Evolutionary conservation across 2,329 filamentous ascomycete genomes (phyloP), one percentile per base, ranked within the genome.

Genomic region (Cladosporium sp.): DNA sequence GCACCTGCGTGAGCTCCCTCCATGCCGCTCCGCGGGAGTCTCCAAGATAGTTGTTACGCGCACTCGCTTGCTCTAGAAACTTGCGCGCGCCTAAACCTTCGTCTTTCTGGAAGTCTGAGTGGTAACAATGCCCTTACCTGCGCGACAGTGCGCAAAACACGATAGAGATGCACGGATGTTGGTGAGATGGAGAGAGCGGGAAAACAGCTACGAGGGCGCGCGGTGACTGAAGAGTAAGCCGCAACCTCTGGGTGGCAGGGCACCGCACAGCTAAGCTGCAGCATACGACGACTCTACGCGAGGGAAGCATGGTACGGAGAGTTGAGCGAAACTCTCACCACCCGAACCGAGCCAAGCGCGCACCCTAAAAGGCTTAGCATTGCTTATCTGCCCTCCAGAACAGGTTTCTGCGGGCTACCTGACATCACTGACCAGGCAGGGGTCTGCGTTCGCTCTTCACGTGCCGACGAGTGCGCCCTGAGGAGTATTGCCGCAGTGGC

Each of bases 311-410:
- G 25, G 35, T 39, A 25, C 49, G 49, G 49, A 22, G n/a, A 15
- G 20, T 17, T 17, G 12, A 51, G 45, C 45, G 10, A 50, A 50
- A 35, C 47, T 37, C 19, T 50, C 45, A 19, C 4, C 28, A 34
- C 47, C 22, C 20, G 47, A 37, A 24, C 5, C 24, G n/a, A 25
- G 52, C 52, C 52, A 55, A 55, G 52, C 52, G 52, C 17, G 20
- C n/a, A 3, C 40, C 25, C 40, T 34, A 42, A 44, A 54, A 47
- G 24, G 52, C 52, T 55, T 55, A 55, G 52, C 52, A 47, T 24
- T 44, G 52, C 39, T 47, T 55, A 28, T 44, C 19, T 37, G 8
- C 7, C 6, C 25, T 13, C 4, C 9, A 42, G 42, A 53, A 42
- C 50, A 53, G 37, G 50, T 40, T 53, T 53, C n/a, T 17, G 28